Percentiles rank a stretch among this genome's conserved stretches.
These are phyloP conservation scores for Rhynchospora breviuscula DNA, from an alignment of 176 grass and related monocot genomes.

Conservation along the genomic window DNA sequence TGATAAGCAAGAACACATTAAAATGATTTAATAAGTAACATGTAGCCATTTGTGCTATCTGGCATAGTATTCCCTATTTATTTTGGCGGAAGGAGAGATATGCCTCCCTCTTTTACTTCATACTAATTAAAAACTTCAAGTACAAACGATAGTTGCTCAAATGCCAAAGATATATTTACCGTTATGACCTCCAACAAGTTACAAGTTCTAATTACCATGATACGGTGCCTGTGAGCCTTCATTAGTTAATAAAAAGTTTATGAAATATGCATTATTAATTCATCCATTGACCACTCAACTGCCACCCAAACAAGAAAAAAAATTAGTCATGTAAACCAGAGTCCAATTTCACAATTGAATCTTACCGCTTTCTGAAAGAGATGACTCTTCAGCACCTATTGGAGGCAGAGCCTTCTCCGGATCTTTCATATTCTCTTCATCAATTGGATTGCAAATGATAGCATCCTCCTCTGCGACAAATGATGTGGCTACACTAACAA, in stretches of 20 bases:
- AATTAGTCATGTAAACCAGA: not conserved
- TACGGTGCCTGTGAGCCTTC: not conserved
- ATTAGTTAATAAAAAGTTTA: not conserved
- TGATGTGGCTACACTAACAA: conserved; percentile 86
- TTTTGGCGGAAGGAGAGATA: not conserved
- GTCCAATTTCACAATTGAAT: not conserved
- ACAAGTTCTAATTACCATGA: not conserved
- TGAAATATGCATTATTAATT: no score
- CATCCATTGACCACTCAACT: not conserved
- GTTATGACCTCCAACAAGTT: not conserved
- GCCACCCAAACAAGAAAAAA: not conserved
- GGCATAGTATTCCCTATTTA: no score
- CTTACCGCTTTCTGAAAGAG: conserved; percentile 18
- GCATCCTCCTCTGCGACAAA: conserved; percentile 80
- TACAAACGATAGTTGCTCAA: not conserved
- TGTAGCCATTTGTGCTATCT: not conserved
- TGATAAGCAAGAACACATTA: not conserved
- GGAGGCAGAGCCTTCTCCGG: not conserved
- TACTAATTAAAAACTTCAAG: not conserved
- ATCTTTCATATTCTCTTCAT: conserved; percentile 25
- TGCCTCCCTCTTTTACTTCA: not conserved
- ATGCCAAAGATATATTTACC: not conserved
- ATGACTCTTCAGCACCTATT: not conserved
- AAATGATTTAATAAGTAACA: not conserved
- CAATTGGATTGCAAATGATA: conserved; percentile 12